Conservation (phyloP, 305 asterid species). For the Rubia balearica region DNA sequence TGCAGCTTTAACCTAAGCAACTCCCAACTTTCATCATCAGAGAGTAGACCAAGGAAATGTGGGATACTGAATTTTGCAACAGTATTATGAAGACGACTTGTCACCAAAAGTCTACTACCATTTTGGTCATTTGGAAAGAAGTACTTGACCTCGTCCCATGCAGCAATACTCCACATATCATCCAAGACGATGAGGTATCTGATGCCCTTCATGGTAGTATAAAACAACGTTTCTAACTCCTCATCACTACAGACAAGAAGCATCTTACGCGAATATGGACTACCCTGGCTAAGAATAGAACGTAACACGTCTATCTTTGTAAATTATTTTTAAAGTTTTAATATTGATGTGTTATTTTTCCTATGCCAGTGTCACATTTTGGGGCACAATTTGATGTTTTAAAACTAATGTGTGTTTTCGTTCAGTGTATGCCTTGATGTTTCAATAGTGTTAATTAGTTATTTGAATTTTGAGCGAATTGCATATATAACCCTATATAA, state of each 20-base stretch:
- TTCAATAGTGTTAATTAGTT: too few relatives aligned
- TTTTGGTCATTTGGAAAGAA: neutral
- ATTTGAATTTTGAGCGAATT: too few relatives aligned
- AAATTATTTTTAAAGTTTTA: too few relatives aligned
- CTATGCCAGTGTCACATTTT: too few relatives aligned
- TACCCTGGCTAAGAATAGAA: slow-evolving; percentile 13
- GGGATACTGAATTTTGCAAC: neutral
- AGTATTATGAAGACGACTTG: neutral
- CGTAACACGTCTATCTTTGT: slow-evolving; percentile 9
- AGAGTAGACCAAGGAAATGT: neutral
- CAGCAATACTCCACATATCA: neutral
- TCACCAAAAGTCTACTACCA: slow-evolving; percentile 6
- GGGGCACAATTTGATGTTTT: too few relatives aligned
- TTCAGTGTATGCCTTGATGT: too few relatives aligned
- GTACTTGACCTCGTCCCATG: neutral
- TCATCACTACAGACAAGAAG: slow-evolving; percentile 1
- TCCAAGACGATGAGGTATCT: neutral
- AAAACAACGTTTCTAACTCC: neutral
- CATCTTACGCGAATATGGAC: neutral
- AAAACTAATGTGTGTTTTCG: too few relatives aligned
- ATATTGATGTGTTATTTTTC: too few relatives aligned
- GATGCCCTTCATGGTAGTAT: neutral
- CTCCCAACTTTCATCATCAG: slow-evolving; percentile 7
- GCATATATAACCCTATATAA: too few relatives aligned
- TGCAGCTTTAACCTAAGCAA: neutral